Base-by-base conservation (phyloP, 2,329 filamentous ascomycete genomes). In the Aspergillus sp. region DNA sequence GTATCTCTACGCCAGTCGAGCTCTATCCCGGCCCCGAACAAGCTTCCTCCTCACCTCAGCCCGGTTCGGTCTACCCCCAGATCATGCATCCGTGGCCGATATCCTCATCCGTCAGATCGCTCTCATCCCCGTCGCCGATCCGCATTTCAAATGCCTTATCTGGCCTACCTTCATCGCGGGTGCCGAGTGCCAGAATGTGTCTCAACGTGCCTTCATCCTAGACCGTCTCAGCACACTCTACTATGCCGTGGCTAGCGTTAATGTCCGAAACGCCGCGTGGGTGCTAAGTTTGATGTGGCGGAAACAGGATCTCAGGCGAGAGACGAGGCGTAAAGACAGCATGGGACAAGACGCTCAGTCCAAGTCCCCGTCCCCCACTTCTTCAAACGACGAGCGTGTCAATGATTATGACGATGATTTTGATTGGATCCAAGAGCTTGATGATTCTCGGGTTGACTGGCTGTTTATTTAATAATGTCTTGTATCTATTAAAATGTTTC, bases 161-260 rank as follows among this genome's bases (percentile, higher is more conserved):
- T 71, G 68, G 68, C 67, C 67, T 1, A 65, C 67, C 2, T 71
- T 71, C 47, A 70, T 71, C 44, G 68, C 68, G 3, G 68, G 68
- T 26, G 66, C 65, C 2, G 68, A 71, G 45, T 68, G 63, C 36
- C 55, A 55, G 5, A 51, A 61, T 9, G 51, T 58, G 1, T 50
- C 55, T 10, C 65, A 68, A 27, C 58, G 65, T 2, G 50, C 55
- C 1, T 54, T 64, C 31, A 52, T 68, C 7, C 51, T 69, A 4
- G 57, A 65, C 10, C 58, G 54, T 7, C 56, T 70, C 2, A 53
- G 58, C 12, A 48, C 54, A 3, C 47, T 70, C 11, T 70, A 66
- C 51, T 59, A 65, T 27, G 53, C 54, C 33, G 56, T 67, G 11
- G 62, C 57, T 5, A 67, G 63, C 45, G 59, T 67, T 32, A 69